phyloP scores from a whole-genome alignment of 441 rosid species.

The Oxalis stricta region DNA sequence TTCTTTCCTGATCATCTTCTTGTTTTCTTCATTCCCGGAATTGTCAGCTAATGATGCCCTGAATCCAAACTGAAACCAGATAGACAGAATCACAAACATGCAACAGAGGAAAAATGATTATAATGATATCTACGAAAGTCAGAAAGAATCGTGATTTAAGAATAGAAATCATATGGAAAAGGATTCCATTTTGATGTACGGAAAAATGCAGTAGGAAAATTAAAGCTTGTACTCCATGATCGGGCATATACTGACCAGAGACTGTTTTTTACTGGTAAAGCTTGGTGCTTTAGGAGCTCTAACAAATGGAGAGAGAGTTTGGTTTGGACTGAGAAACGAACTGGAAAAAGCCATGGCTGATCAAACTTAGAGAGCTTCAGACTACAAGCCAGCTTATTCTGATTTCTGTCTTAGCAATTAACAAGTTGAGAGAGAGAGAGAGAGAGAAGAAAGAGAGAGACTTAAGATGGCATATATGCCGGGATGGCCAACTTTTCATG shows the following conservation, averaged over 20 bases:
- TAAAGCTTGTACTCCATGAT: no score
- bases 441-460: neutral
- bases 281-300: slow-evolving; percentile 10
- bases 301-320: slow-evolving; percentile 12
- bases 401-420: neutral
- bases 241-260: no score
- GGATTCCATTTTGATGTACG: neutral
- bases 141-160: no score
- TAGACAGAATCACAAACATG: neutral
- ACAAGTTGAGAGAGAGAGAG: neutral
- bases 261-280: slow-evolving; percentile 16
- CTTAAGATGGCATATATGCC: neutral
- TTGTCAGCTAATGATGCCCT: slow-evolving; percentile 26
- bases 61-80: slow-evolving; percentile 20
- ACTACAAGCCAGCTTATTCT: no score
- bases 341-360: slow-evolving; percentile 30
- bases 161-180: neutral
- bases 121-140: no score
- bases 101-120: neutral
- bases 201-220: neutral
- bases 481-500: neutral
- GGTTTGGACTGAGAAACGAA: slow-evolving; percentile 10
- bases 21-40: slow-evolving; percentile 19
- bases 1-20: slow-evolving; percentile 18
- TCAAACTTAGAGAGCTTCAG: slow-evolving; percentile 3